Evolutionary conservation across 768 basidiomycete genomes (phyloP).

Genomic region (Leucosporidium yakuticum): DNA sequence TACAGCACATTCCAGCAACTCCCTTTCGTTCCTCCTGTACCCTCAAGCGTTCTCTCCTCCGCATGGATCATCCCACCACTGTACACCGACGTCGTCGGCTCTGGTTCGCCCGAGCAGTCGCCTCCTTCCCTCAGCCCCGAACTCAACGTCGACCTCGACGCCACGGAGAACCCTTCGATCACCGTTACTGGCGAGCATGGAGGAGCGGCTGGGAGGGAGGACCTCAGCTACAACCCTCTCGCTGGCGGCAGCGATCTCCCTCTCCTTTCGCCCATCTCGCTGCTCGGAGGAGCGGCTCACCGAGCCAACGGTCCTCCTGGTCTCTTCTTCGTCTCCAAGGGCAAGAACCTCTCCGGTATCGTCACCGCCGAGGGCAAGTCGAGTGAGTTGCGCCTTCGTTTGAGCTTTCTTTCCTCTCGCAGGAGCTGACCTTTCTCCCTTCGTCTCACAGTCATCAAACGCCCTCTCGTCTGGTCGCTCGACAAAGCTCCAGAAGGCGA

Average conservation of each 20-base stretch:
- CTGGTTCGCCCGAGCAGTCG: constrained; percentile 5
- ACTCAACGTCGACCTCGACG: not conserved
- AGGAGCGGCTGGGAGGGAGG: not conserved
- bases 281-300: constrained; percentile 34
- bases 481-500: not conserved
- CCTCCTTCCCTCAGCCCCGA: not conserved
- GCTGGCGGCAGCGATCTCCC: constrained; percentile 5
- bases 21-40: constrained; percentile 75
- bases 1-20: constrained; percentile 92
- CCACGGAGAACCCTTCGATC: not conserved
- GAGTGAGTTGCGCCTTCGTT: not conserved
- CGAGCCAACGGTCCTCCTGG: constrained; percentile 34
- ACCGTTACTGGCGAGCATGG: constrained; percentile 5
- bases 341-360: constrained; percentile 23
- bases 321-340: constrained; percentile 36
- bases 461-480: constrained; percentile 29
- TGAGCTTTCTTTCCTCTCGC: too few relatives aligned
- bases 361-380: constrained; percentile 18
- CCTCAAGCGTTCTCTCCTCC: constrained; percentile 79
- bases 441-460: constrained; percentile 34
- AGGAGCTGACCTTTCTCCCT: not conserved
- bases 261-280: constrained; percentile 36
- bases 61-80: constrained; percentile 89
- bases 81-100: constrained; percentile 64
- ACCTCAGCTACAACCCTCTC: not conserved